Percentiles rank a stretch among this genome's conserved stretches.
phyloP scores from a whole-genome alignment of 805 yeast genomes.

The Hanseniaspora guilliermondii region DNA sequence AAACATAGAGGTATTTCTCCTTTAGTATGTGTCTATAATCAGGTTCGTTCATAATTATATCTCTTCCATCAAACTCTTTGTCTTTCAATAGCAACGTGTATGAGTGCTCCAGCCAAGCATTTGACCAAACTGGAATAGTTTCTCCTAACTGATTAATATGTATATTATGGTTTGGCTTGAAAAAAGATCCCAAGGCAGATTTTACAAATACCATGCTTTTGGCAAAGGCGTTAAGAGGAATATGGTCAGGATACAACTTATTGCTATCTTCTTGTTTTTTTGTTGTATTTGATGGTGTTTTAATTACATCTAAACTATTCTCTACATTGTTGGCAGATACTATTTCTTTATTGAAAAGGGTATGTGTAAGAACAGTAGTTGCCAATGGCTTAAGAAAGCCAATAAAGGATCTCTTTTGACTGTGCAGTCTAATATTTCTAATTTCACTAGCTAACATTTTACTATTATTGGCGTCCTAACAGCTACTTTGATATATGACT shows the following conservation, averaged over 20 bases:
- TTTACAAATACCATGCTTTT: constrained; percentile 50
- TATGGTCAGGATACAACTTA: constrained; percentile 59
- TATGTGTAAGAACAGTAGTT: constrained; percentile 16
- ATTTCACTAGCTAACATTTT: neutral
- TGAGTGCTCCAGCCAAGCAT: constrained; percentile 42
- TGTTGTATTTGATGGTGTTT: constrained; percentile 26
- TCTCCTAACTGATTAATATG: constrained; percentile 81
- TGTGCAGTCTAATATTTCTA: neutral
- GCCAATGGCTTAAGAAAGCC: constrained; percentile 15
- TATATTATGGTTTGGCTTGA: constrained; percentile 64
- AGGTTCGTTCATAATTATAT: constrained; percentile 67
- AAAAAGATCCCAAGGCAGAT: constrained; percentile 65
- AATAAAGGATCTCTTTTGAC: neutral
- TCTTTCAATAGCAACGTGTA: constrained; percentile 66
- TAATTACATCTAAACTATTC: constrained; percentile 15
- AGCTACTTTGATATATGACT: neutral
- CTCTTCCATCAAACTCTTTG: constrained; percentile 49
- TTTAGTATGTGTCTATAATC: constrained; percentile 64
- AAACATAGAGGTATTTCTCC: constrained; percentile 46
- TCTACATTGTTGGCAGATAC: constrained; percentile 38
- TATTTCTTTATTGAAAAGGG: constrained; percentile 33
- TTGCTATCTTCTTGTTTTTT: constrained; percentile 22
- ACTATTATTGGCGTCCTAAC: neutral
- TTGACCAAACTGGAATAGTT: constrained; percentile 43
- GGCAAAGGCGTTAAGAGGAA: constrained; percentile 58